Conservation (phyloP, 2,329 filamentous ascomycete genomes). For the Neopestalotiopsis sp. region DNA sequence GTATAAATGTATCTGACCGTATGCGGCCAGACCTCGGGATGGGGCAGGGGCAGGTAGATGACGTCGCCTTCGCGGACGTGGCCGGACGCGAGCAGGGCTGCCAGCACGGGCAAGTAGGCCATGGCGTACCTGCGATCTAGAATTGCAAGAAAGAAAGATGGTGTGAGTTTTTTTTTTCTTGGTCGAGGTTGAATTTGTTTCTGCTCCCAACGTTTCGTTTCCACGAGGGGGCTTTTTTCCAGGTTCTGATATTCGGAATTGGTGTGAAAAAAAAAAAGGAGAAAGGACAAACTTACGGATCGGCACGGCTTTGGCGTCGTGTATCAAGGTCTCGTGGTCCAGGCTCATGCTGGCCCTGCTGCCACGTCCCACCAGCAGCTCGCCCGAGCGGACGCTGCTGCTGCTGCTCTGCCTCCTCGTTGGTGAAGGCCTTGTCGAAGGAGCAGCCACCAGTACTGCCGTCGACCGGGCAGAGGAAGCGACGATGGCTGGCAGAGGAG, state of each 20-base stretch:
- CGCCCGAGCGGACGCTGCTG: slow-evolving; percentile 30
- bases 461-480: neutral
- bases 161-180: no score
- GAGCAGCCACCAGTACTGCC: neutral
- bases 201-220: no score
- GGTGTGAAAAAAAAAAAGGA: neutral
- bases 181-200: no score
- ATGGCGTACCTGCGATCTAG: slow-evolving; percentile 55
- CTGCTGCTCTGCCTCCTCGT: slow-evolving; percentile 32
- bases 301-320: slow-evolving; percentile 44
- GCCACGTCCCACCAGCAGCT: slow-evolving; percentile 25
- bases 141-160: neutral
- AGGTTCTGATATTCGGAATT: no score
- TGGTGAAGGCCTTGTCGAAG: neutral
- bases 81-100: slow-evolving; percentile 59
- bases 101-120: slow-evolving; percentile 58
- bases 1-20: slow-evolving; percentile 63
- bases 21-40: slow-evolving; percentile 60
- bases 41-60: slow-evolving; percentile 63
- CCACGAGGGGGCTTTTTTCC: no score
- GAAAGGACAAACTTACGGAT: slow-evolving; percentile 24
- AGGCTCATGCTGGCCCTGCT: slow-evolving; percentile 20
- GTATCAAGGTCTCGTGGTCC: slow-evolving; percentile 31
- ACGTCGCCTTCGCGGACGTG: slow-evolving; percentile 57
- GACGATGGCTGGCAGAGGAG: neutral